Conservation (phyloP, 2,329 filamentous ascomycete genomes). For the Drechslerella coelobrocha region DNA sequence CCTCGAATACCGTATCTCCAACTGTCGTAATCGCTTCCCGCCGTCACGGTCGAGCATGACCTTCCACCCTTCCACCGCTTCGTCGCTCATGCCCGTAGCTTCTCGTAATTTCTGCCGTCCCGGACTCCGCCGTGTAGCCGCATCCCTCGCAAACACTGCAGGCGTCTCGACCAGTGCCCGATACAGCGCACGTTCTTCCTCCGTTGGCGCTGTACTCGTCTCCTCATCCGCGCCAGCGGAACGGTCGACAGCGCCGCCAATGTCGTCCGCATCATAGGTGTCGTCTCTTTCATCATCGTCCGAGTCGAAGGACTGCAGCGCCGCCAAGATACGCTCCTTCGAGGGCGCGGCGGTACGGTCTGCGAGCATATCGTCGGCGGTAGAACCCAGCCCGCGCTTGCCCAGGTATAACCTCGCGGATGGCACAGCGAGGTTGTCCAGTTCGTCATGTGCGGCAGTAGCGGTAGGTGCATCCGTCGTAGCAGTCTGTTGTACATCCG, state of each 20-base stretch:
- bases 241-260: slow-evolving; percentile 83
- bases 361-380: slow-evolving; percentile 32
- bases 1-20: slow-evolving; percentile 37
- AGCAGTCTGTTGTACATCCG: neutral
- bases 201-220: slow-evolving; percentile 58
- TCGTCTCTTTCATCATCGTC: slow-evolving; percentile 97
- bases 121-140: slow-evolving; percentile 70
- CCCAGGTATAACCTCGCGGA: slow-evolving; percentile 24
- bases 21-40: slow-evolving; percentile 28
- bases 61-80: slow-evolving; percentile 91
- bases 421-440: slow-evolving; percentile 26
- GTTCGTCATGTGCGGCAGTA: slow-evolving; percentile 11
- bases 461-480: neutral
- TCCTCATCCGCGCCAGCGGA: slow-evolving; percentile 62
- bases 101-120: slow-evolving; percentile 70
- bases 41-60: slow-evolving; percentile 46
- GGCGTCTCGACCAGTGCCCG: slow-evolving; percentile 71
- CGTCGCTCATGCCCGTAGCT: slow-evolving; percentile 88
- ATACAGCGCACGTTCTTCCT: slow-evolving; percentile 71
- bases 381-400: slow-evolving; percentile 18
- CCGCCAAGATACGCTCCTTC: slow-evolving; percentile 86
- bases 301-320: slow-evolving; percentile 84
- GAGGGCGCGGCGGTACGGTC: slow-evolving; percentile 64
- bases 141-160: slow-evolving; percentile 73
- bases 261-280: slow-evolving; percentile 89